Percentiles rank a stretch among this genome's conserved stretches.
These are phyloP conservation scores for Debaryomyces sp. DNA, from an alignment of 1,139 yeast genomes.

Conservation along the genomic window DNA sequence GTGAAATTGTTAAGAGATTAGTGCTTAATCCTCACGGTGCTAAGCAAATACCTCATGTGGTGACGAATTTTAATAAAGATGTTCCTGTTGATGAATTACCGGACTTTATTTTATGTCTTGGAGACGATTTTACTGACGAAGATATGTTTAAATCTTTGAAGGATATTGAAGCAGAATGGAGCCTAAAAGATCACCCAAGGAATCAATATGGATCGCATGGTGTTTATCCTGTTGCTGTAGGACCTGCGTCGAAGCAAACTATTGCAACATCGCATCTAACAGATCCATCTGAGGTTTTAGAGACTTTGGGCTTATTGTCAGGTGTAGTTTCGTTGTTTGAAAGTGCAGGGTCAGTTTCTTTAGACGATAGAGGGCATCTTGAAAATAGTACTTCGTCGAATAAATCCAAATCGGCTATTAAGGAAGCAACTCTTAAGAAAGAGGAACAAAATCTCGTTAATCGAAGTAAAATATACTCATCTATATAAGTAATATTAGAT, in stretches of 20 bases:
- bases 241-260: constrained; percentile 90
- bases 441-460: constrained; percentile 3
- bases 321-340: constrained; percentile 74
- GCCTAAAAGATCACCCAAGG: constrained; percentile 34
- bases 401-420: constrained; percentile 42
- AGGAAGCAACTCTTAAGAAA: constrained; percentile 35
- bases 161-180: constrained; percentile 57
- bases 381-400: constrained; percentile 49
- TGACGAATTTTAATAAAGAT: constrained; percentile 24
- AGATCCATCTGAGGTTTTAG: constrained; percentile 85
- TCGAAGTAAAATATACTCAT: background rate
- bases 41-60: constrained; percentile 38
- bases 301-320: constrained; percentile 76
- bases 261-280: constrained; percentile 85
- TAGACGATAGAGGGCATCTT: constrained; percentile 75
- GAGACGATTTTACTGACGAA: constrained; percentile 97
- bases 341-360: constrained; percentile 71
- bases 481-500: background rate
- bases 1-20: constrained; percentile 87
- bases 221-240: constrained; percentile 88
- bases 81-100: constrained; percentile 57
- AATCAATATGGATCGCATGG: constrained; percentile 59
- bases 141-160: constrained; percentile 88
- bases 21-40: constrained; percentile 64
- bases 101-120: constrained; percentile 85